Conservation (phyloP, 2,329 filamentous ascomycete species). For the Calonectria leucothoes region DNA sequence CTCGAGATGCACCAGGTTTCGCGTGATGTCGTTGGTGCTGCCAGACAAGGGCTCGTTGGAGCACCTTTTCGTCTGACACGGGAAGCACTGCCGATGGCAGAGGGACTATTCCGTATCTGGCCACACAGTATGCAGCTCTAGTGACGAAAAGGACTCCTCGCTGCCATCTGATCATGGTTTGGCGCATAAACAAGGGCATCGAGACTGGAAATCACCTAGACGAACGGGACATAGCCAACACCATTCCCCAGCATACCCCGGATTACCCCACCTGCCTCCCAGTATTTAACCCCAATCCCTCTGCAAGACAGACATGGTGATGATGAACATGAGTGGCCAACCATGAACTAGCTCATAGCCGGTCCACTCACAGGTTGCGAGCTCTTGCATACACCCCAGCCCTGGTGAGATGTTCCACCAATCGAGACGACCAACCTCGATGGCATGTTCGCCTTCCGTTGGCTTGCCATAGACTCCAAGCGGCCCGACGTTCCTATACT, state of each 20-base stretch:
- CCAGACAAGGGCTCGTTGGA: not conserved
- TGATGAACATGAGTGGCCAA: slow-evolving; percentile 28
- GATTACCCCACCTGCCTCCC: slow-evolving; percentile 32
- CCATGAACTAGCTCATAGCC: slow-evolving; percentile 28
- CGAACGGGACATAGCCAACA: slow-evolving; percentile 1
- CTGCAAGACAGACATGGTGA: slow-evolving; percentile 20
- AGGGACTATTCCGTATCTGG: not conserved
- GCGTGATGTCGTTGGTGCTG: slow-evolving; percentile 1
- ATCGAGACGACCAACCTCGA: slow-evolving; percentile 14
- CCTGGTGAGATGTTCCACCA: slow-evolving; percentile 40
- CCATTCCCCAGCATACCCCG: slow-evolving; percentile 35
- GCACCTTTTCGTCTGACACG: not conserved
- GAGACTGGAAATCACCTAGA: slow-evolving; percentile 2
- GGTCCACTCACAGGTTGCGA: slow-evolving; percentile 34
- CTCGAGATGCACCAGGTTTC: not conserved
- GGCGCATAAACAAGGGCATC: slow-evolving; percentile 12
- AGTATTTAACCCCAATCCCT: slow-evolving; percentile 22
- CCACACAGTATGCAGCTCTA: not conserved
- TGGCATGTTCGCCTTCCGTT: slow-evolving; percentile 2
- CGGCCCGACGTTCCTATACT: slow-evolving; percentile 42
- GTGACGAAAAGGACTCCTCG: not conserved
- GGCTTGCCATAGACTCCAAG: slow-evolving; percentile 4
- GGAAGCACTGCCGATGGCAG: not conserved
- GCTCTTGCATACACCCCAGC: slow-evolving; percentile 10
- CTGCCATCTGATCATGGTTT: not conserved